Conservation (phyloP, 2,329 filamentous ascomycete species). For the Pestalotiopsis sp. region DNA sequence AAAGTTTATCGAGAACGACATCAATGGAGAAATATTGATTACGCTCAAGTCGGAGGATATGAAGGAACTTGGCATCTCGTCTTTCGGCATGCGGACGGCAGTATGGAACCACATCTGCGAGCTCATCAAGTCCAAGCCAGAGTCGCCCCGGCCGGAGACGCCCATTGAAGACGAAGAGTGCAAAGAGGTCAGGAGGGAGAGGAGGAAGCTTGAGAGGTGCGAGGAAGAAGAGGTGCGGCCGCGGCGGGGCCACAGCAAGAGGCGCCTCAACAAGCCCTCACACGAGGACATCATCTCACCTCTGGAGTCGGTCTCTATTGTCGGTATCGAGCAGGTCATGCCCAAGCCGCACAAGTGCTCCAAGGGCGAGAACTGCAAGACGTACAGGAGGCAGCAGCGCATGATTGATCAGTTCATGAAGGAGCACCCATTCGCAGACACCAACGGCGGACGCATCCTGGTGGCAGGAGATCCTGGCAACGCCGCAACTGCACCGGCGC, state of each 20-base stretch:
- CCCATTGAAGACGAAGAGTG: conserved; percentile 64
- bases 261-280: conserved; percentile 33
- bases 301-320: conserved; percentile 84
- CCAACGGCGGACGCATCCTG: conserved; percentile 69
- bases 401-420: conserved; percentile 75
- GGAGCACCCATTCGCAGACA: conserved; percentile 71
- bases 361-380: conserved; percentile 84
- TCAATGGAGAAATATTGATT: conserved; percentile 83
- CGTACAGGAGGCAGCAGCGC: conserved; percentile 79
- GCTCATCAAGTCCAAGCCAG: conserved; percentile 59
- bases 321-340: conserved; percentile 86
- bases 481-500: conserved; percentile 62
- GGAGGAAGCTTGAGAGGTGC: conserved; percentile 38
- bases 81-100: conserved; percentile 79
- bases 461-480: conserved; percentile 81
- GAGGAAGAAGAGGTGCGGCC: conserved; percentile 30
- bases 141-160: conserved; percentile 57
- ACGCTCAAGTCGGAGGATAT: conserved; percentile 91
- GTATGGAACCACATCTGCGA: conserved; percentile 80
- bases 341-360: conserved; percentile 83
- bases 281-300: conserved; percentile 73
- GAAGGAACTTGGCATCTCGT: conserved; percentile 78
- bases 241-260: conserved; percentile 34
- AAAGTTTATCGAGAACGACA: conserved; percentile 89
- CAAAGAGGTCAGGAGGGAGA: conserved; percentile 50